Percentiles rank a stretch among this genome's conserved stretches.
Conservation (phyloP, 495 filamentous ascomycete genomes). For the Hyaloscypha finlandica region DNA sequence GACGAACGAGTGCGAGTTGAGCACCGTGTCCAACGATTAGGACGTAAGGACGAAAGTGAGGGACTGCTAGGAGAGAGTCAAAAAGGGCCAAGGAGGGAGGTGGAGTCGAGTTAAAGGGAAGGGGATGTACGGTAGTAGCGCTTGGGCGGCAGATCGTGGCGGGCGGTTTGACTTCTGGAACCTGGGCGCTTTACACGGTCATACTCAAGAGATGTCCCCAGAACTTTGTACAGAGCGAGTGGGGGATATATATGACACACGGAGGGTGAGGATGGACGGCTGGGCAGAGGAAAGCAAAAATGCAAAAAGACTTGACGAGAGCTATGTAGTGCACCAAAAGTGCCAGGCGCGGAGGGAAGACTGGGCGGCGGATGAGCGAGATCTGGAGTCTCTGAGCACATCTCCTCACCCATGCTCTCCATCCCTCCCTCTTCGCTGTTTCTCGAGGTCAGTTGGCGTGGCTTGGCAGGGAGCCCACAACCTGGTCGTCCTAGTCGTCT, state of each 20-base stretch:
- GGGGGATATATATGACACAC: constrained; percentile 10
- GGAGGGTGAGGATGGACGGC: not conserved
- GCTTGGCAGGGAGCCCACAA: constrained; percentile 13
- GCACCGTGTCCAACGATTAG: constrained; percentile 6
- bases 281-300: not conserved
- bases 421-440: constrained; percentile 12
- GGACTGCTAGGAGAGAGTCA: constrained; percentile 22
- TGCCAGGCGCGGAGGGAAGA: constrained; percentile 5
- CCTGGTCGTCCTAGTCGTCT: not conserved
- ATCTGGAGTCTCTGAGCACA: not conserved
- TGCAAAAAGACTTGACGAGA: constrained; percentile 2
- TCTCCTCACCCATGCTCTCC: not conserved
- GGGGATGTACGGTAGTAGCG: constrained; percentile 22
- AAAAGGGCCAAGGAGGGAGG: constrained; percentile 19
- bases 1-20: constrained; percentile 10
- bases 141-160: constrained; percentile 30
- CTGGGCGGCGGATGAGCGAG: constrained; percentile 7
- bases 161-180: constrained; percentile 27
- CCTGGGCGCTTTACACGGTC: constrained; percentile 23
- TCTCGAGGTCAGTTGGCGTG: constrained; percentile 7
- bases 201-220: constrained; percentile 28
- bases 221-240: constrained; percentile 20
- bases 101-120: constrained; percentile 25
- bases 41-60: constrained; percentile 25
- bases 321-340: not conserved